These are phyloP conservation scores for Stereocaulon alpinum DNA, from an alignment of 495 filamentous ascomycete species.

Conservation along the genomic window DNA sequence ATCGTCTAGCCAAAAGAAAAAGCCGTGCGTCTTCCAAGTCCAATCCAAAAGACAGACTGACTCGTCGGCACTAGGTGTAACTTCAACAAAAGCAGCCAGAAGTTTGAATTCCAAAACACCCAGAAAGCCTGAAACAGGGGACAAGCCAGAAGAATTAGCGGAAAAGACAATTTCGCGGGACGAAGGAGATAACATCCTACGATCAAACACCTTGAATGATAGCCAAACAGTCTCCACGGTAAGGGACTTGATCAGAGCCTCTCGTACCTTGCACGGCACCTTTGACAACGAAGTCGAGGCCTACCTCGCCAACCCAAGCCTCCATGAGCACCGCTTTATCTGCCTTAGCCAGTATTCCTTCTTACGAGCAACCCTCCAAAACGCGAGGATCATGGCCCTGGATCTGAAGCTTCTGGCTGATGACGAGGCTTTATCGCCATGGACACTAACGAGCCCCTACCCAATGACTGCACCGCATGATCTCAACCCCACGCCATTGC, in stretches of 20 bases:
- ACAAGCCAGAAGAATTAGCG: neutral
- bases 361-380: conserved; percentile 12
- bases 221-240: neutral
- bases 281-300: neutral
- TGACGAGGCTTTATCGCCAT: conserved; percentile 17
- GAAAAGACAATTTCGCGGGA: neutral
- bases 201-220: neutral
- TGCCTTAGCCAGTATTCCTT: conserved; percentile 16
- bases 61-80: neutral
- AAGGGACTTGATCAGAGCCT: neutral
- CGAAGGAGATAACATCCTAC: neutral
- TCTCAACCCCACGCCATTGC: conserved; percentile 28
- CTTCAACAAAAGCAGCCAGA: neutral
- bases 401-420: neutral
- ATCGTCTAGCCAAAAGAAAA: conserved; percentile 18
- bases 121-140: neutral
- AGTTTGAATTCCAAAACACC: neutral
- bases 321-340: conserved; percentile 15
- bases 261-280: neutral
- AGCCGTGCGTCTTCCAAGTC: conserved; percentile 6
- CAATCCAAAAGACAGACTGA: neutral
- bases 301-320: neutral
- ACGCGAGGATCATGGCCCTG: conserved; percentile 13
- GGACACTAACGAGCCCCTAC: conserved; percentile 12
- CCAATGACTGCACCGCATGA: conserved; percentile 20